Evolutionary conservation across 169 alveolate genomes (phyloP), one percentile per base, ranked within the genome.

Genomic region (Cryptosporidium andersoni): DNA sequence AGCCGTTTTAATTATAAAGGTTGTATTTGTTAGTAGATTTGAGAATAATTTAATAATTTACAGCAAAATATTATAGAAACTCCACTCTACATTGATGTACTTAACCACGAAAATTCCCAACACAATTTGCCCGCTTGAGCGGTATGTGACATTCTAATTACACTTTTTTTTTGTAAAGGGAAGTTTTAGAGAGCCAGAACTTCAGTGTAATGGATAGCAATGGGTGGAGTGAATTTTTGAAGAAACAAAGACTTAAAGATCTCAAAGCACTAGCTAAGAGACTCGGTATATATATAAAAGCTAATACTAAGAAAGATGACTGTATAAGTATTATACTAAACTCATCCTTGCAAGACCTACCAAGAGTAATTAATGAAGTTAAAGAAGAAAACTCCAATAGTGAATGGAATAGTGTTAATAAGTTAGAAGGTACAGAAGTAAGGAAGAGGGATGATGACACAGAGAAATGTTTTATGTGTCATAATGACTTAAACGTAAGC

Each of bases 181-280:
- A 25, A 25, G 25, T 25, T 25, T 25, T 16, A 53, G 6, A 16
- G 34, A 53, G 34, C 6, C 47, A 16, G 25, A n/a, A 12, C 40
- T 58, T 16, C 9, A 60, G 45, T 42, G 85, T 58, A 12, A 74
- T 74, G 85, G 58, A 74, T 12, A 74, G 74, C 16, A 62, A 58
- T 74, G 85, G 60, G 4, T 74, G 85, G 85, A 74, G 63, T n/a
- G 85, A 56, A 58, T 74, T 58, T 47, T 48, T 74, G 40, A 74
- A 62, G 67, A 74, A 74, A 60, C 85, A 74, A 43, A 74, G 67
- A 74, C 85, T 74, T 74, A 66, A 62, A 47, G 85, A 74, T 45
- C 48, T 74, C 55, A 74, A 74, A 49, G 64, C 47, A 2, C 14
- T 74, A 16, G 85, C 85, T 40, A 74, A 74, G 40, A 52, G 60